A percentile compares a stretch with the other conserved stretches of the same genome.
Conservation (phyloP, 805 yeast species). For the Yarrowia sp. region DNA sequence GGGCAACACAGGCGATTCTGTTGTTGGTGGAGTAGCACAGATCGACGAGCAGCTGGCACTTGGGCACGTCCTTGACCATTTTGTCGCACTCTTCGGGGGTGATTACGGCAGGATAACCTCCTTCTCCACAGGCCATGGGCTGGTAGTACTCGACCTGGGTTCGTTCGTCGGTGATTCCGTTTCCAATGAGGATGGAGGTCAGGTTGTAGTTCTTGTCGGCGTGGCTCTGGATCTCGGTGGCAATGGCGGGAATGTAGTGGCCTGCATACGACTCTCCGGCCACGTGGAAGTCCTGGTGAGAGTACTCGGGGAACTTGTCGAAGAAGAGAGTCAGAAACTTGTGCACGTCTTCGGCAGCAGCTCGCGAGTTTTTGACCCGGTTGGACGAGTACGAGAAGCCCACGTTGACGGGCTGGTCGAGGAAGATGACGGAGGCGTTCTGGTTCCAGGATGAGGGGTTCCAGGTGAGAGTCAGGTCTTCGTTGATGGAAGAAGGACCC, state of each 20-base stretch:
- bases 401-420: constrained; percentile 92
- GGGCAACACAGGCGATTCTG: constrained; percentile 76
- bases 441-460: constrained; percentile 90
- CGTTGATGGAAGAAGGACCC: constrained; percentile 76
- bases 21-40: constrained; percentile 64
- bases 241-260: constrained; percentile 84
- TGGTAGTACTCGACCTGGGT: constrained; percentile 73
- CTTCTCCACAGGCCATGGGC: constrained; percentile 92
- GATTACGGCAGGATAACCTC: constrained; percentile 71
- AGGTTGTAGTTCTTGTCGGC: constrained; percentile 54
- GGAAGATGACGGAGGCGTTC: constrained; percentile 83
- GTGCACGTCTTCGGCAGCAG: constrained; percentile 85
- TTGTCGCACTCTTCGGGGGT: constrained; percentile 61
- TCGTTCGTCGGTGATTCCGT: constrained; percentile 84
- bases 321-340: constrained; percentile 81
- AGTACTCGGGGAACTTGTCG: constrained; percentile 73
- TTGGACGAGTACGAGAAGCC: constrained; percentile 81
- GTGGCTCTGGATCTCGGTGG: constrained; percentile 49
- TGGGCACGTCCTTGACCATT: constrained; percentile 58
- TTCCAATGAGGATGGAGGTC: constrained; percentile 82
- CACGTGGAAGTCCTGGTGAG: constrained; percentile 63
- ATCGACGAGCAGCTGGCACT: constrained; percentile 60
- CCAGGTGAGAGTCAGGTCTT: constrained; percentile 59
- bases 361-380: constrained; percentile 63
- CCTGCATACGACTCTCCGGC: constrained; percentile 96